Evolutionary conservation across 352 stramenopile species (phyloP), one percentile per base, ranked within the genome.

Genomic region (Pythium plurisporium): DNA sequence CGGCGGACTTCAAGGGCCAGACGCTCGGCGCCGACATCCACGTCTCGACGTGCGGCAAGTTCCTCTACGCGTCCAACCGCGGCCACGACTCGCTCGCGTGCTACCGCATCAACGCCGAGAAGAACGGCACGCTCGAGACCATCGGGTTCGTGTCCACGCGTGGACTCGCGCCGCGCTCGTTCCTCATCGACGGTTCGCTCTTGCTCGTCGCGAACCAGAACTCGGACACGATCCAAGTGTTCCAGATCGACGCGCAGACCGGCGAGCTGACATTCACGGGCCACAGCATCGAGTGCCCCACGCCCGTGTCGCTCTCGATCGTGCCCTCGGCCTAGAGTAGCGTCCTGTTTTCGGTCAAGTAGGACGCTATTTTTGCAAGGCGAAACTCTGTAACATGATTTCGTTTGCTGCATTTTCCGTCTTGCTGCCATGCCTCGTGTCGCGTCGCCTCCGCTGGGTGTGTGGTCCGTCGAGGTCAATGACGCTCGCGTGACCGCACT

Each of bases 401-500:
- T 37, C 11, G 36, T 45, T 47, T 25, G 20, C 9, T 15, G 20
- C 20, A 17, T 41, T 43, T 40, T 36, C 2, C 41, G 41, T 17
- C 9, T 29, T 33, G 19, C 40, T 7, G 6, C 7, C 15, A 66
- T 61, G 57, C 49, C 57, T 7, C 48, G 48, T 9, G 25, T 27
- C 17, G 37, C 50, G 20, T 34, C 41, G 3, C 33, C 42, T 14
- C 43, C 50, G 26, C 44, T 66, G 5, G 61, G 61, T 26, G 48
- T 87, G 12, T 89, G 82, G 79, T 83, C 69, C 10, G 52, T 65
- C 3, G 66, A 77, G 26, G 60, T 31, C n/a, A 91, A 89, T 37
- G 69, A 74, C 26, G 38, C 56, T 19, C 73, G 68, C 7, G 63
- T 62, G 20, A 12, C 56, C 53, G 49, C 47, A 45, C 11, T 62